phyloP scores from a whole-genome alignment of 148 eudicot species.

The Nyssa sinensis region DNA sequence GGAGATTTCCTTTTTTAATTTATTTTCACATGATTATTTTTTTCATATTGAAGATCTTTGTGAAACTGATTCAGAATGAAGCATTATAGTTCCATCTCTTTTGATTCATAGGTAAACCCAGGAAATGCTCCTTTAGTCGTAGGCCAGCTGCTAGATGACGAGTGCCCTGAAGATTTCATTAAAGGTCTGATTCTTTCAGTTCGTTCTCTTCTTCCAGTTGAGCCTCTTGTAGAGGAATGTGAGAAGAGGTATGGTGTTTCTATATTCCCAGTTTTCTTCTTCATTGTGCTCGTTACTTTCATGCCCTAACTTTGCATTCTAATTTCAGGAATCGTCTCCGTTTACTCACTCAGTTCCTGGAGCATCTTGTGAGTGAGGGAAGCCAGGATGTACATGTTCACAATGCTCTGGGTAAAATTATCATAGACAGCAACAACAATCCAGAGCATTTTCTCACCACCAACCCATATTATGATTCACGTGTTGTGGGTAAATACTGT shows the following conservation, averaged over 20 bases:
- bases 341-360: conserved; percentile 88
- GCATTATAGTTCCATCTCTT: too few relatives aligned
- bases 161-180: conserved; percentile 98
- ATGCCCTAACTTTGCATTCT: conserved; percentile 10
- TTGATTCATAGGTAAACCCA: conserved; percentile 71
- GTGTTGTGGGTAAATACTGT: conserved; percentile 97
- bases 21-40: too few relatives aligned
- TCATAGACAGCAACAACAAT: conserved; percentile 94
- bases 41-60: conserved; percentile 16
- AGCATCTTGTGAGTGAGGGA: conserved; percentile 98
- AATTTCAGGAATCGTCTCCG: conserved; percentile 86
- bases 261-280: neutral
- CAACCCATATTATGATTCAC: conserved; percentile 93
- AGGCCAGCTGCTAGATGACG: conserved; percentile 94
- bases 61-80: too few relatives aligned
- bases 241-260: conserved; percentile 94
- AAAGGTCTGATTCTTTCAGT: conserved; percentile 94
- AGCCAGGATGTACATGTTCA: conserved; percentile 97
- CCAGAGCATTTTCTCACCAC: conserved; percentile 97
- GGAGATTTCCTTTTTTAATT: too few relatives aligned
- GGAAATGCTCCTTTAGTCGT: conserved; percentile 95
- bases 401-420: conserved; percentile 95
- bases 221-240: conserved; percentile 91
- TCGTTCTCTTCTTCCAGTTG: conserved; percentile 95
- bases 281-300: neutral